Percentiles rank a stretch among this genome's conserved stretches.
Evolutionary conservation across 306 rosid species (phyloP).

Genomic region (Prunus mume): DNA sequence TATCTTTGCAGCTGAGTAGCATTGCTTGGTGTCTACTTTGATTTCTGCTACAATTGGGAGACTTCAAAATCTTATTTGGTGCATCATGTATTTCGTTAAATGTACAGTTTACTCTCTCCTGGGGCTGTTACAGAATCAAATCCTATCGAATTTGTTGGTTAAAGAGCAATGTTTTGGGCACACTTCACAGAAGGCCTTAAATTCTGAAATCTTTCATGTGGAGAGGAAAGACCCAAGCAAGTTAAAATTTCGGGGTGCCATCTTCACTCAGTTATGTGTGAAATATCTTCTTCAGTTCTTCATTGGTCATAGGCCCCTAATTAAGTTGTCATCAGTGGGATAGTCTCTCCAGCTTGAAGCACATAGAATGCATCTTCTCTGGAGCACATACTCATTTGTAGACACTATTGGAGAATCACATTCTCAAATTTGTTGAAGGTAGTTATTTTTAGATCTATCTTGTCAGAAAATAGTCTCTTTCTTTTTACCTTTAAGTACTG

Average conservation of each 20-base stretch:
- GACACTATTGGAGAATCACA: not conserved
- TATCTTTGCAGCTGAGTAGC: slow-evolving; percentile 15
- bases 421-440: slow-evolving; percentile 9
- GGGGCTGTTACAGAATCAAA: slow-evolving; percentile 35
- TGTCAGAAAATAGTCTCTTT: slow-evolving; percentile 1
- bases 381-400: not conserved
- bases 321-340: slow-evolving; percentile 3
- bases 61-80: slow-evolving; percentile 33
- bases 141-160: slow-evolving; percentile 35
- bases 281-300: slow-evolving; percentile 12
- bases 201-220: slow-evolving; percentile 19
- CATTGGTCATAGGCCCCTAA: slow-evolving; percentile 3
- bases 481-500: not conserved
- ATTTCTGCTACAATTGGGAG: slow-evolving; percentile 25
- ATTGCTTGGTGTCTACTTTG: slow-evolving; percentile 31
- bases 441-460: slow-evolving; percentile 9
- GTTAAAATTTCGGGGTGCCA: slow-evolving; percentile 16
- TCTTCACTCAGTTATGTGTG: slow-evolving; percentile 4
- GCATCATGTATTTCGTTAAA: slow-evolving; percentile 28
- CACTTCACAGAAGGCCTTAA: slow-evolving; percentile 20
- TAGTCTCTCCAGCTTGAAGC: slow-evolving; percentile 3
- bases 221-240: slow-evolving; percentile 21
- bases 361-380: not conserved
- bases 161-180: slow-evolving; percentile 33
- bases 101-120: slow-evolving; percentile 50